Conservation (phyloP, 805 yeast species). For the Starmerella sp. region DNA sequence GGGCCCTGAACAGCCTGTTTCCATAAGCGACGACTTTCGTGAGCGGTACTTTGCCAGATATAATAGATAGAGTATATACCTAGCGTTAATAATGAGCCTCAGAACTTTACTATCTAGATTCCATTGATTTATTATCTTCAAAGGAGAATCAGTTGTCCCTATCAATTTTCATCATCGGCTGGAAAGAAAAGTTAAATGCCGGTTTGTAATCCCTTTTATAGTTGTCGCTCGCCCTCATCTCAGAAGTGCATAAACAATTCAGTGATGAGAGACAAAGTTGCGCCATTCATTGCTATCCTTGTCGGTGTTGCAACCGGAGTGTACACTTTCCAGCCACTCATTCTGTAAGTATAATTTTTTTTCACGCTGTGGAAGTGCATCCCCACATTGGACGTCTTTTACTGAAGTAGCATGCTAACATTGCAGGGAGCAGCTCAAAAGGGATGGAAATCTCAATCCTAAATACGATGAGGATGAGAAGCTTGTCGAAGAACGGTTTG, state of each 20-base stretch:
- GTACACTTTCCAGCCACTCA: conserved; percentile 24
- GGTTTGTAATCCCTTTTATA: not conserved
- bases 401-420: not conserved
- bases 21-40: conserved; percentile 48
- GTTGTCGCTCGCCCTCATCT: not conserved
- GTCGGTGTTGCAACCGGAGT: conserved; percentile 23
- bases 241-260: not conserved
- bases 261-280: conserved; percentile 15
- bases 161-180: conserved; percentile 28
- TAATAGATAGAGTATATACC: conserved; percentile 1
- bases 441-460: conserved; percentile 24
- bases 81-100: conserved; percentile 15
- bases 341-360: conserved; percentile 20
- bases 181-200: conserved; percentile 1
- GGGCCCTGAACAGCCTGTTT: conserved; percentile 40
- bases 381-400: not conserved
- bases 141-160: conserved; percentile 29
- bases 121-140: conserved; percentile 22
- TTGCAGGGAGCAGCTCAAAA: conserved; percentile 24
- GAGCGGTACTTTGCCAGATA: conserved; percentile 67
- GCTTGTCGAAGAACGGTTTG: conserved; percentile 11
- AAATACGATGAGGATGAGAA: conserved; percentile 19
- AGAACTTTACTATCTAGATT: conserved; percentile 28
- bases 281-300: conserved; percentile 20
- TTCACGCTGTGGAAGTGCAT: too few species aligned